These are phyloP conservation scores for Dissophora ornata DNA, from an alignment of 192 early-diverging fungal genomes.

Conservation along the genomic window DNA sequence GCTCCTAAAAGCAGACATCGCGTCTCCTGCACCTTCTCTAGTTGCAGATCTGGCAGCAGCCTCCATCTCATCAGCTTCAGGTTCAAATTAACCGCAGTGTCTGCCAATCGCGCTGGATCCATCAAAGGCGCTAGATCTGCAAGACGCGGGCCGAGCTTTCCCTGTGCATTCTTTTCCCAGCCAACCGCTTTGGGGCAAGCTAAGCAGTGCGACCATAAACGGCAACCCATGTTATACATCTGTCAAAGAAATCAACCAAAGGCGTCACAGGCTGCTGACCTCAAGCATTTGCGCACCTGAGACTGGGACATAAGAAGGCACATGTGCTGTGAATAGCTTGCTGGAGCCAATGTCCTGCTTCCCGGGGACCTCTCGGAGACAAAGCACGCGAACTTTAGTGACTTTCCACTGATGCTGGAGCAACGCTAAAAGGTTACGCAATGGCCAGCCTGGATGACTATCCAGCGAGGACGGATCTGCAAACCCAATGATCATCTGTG, in stretches of 20 bases:
- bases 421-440: slow-evolving; percentile 86
- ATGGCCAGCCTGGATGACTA: slow-evolving; percentile 89
- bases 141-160: slow-evolving; percentile 83
- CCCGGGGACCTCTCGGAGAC: slow-evolving; percentile 68
- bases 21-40: slow-evolving; percentile 81
- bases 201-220: too few relatives aligned
- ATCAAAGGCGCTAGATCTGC: slow-evolving; percentile 88
- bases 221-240: slow-evolving; percentile 9
- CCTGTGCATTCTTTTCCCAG: slow-evolving; percentile 90
- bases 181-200: slow-evolving; percentile 79
- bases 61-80: slow-evolving; percentile 98
- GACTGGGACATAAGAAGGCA: slow-evolving; percentile 51
- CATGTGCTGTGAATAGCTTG: slow-evolving; percentile 59
- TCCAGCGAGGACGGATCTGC: slow-evolving; percentile 86
- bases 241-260: neutral
- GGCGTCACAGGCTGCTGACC: neutral
- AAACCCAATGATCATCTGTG: slow-evolving; percentile 78
- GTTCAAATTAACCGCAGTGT: slow-evolving; percentile 93
- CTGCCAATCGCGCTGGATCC: slow-evolving; percentile 89
- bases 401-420: slow-evolving; percentile 67
- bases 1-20: slow-evolving; percentile 91
- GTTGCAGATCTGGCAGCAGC: slow-evolving; percentile 81
- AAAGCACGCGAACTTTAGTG: slow-evolving; percentile 66
- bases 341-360: slow-evolving; percentile 58
- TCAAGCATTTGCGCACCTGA: slow-evolving; percentile 35